A percentile compares a stretch with the other conserved stretches of the same genome.
Evolutionary conservation across 306 rosid genomes (phyloP).

Genomic region (Inga laurina): DNA sequence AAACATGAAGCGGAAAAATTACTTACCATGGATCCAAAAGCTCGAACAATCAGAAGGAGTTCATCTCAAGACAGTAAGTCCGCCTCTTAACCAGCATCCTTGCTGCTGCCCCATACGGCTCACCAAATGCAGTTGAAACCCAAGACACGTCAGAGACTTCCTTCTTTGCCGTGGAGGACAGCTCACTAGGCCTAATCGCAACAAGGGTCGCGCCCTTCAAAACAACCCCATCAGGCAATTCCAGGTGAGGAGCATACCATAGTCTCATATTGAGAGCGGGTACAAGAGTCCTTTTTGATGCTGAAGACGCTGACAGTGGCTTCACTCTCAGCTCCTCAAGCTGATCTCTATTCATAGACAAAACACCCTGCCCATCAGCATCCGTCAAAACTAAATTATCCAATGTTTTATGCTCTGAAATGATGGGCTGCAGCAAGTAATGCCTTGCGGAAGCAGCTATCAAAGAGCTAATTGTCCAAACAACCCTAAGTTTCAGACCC

Average conservation of each 20-base stretch:
- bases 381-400: constrained; percentile 84
- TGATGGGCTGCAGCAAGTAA: constrained; percentile 88
- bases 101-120: constrained; percentile 89
- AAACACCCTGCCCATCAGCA: constrained; percentile 90
- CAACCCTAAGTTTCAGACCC: constrained; percentile 85
- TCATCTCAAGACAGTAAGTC: constrained; percentile 99
- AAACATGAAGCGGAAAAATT: not conserved
- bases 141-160: constrained; percentile 84
- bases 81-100: constrained; percentile 89
- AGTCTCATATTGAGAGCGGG: constrained; percentile 97
- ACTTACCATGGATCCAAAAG: constrained; percentile 42
- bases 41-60: constrained; percentile 69
- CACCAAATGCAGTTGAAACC: constrained; percentile 91
- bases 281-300: constrained; percentile 95
- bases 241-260: constrained; percentile 93
- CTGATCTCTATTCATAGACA: constrained; percentile 91
- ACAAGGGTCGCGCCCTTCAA: constrained; percentile 97
- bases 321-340: constrained; percentile 97
- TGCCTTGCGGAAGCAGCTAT: constrained; percentile 98
- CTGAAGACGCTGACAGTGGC: constrained; percentile 93
- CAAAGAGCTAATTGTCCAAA: constrained; percentile 94
- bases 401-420: constrained; percentile 81
- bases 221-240: constrained; percentile 77
- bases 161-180: constrained; percentile 53
- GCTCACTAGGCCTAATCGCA: constrained; percentile 87